Base-by-base conservation (phyloP, 176 grass and related monocot species). In the Carex scoparia region DNA sequence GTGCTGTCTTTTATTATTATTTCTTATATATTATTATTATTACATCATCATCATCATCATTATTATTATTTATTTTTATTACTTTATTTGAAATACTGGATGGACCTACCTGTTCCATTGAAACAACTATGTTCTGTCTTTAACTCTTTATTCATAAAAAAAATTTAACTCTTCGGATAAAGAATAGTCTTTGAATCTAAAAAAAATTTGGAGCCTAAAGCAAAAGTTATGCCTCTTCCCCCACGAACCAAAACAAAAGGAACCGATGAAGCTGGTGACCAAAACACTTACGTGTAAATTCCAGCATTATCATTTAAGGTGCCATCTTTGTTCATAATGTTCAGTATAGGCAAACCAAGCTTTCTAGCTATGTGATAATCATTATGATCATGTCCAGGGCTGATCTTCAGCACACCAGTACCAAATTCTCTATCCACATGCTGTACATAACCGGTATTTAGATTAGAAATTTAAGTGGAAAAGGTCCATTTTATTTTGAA, bases 301-400 rank as follows among this genome's bases (percentile, higher is more conserved):
- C 93, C 95, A 89, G 95, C 95, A 53, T 90, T 87, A 83, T 98
- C 95, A 89, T 98, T 98, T 71, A 98, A 65, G 1, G 95, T 98
- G 42, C 95, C 95, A 88, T 98, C 93, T 94, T 98, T 98, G 84
- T 98, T 98, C 91, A 98, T 95, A 83, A 92, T 87, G 87, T 98
- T 98, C 19, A 98, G 93, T 69, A 98, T 93, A 77, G 95, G 95
- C 69, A 98, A 83, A 32, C 95, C 95, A 91, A 98, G 93, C 88
- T 98, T 98, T 87, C 93, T 89, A 87, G 95, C 89, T 88, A 98
- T 94, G 88, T 98, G 93, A 89, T 98, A 98, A 92, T 98, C 95
- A 81, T 98, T 98, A 55, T 98, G 95, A 85, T 98, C 95, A 90
- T 98, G 95, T 77, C 93, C 95, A 86, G 95, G 95, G 85, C 95